A percentile compares a stretch with the other conserved stretches of the same genome.
Conservation (phyloP, 257 asterid species). For the Datura wrightii region DNA sequence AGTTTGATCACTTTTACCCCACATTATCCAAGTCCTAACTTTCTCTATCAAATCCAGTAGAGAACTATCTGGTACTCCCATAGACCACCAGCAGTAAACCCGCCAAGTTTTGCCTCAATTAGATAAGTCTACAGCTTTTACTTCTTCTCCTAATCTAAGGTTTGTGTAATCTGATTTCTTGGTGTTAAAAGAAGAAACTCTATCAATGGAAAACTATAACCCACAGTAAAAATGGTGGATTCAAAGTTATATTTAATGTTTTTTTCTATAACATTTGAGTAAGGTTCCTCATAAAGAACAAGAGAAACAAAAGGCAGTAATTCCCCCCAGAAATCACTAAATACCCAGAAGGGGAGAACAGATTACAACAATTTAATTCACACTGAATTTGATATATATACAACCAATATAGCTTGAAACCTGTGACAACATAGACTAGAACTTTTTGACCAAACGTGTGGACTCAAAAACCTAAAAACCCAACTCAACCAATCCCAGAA, state of each 20-base stretch:
- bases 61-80: constrained; percentile 71
- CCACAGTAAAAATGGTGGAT: constrained; percentile 81
- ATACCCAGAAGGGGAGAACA: constrained; percentile 41
- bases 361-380: constrained; percentile 43
- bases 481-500: constrained; percentile 75
- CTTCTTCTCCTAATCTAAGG: constrained; percentile 34
- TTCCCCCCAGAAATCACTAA: constrained; percentile 51
- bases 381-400: constrained; percentile 47
- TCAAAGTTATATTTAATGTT: constrained; percentile 38
- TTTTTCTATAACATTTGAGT: constrained; percentile 36
- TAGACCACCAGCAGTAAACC: constrained; percentile 57
- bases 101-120: constrained; percentile 41
- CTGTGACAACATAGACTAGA: constrained; percentile 33
- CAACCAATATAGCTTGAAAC: constrained; percentile 37
- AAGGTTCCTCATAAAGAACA: constrained; percentile 38
- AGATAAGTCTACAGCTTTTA: constrained; percentile 20
- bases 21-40: constrained; percentile 66
- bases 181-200: constrained; percentile 42
- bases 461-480: constrained; percentile 40
- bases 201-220: constrained; percentile 49
- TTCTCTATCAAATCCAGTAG: constrained; percentile 65
- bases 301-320: constrained; percentile 37
- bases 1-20: constrained; percentile 48
- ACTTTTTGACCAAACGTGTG: constrained; percentile 13
- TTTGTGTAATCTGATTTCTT: constrained; percentile 16